A percentile compares a stretch with the other conserved stretches of the same genome.
phyloP scores from a whole-genome alignment of 2,329 filamentous ascomycete species.

The Diaporthe sp. region DNA sequence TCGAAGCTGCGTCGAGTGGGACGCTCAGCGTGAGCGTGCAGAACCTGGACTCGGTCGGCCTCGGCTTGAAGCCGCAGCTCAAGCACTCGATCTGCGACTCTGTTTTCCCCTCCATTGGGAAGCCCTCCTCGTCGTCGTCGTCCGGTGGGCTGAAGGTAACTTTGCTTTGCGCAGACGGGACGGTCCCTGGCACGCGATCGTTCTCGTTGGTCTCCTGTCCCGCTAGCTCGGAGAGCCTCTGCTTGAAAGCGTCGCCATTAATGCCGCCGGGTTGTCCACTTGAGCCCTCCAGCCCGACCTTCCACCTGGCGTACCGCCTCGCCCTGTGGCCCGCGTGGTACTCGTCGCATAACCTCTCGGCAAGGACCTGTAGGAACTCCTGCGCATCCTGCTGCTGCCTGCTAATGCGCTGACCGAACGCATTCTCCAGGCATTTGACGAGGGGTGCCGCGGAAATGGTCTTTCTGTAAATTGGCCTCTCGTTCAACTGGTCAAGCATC shows the following conservation, averaged over 20 bases:
- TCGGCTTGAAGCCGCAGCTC: conserved; percentile 89
- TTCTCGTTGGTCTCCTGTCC: conserved; percentile 32
- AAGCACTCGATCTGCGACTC: conserved; percentile 97
- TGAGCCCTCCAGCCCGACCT: conserved; percentile 37
- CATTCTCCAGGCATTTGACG: conserved; percentile 82
- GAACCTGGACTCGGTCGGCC: conserved; percentile 84
- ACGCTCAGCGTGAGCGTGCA: conserved; percentile 94
- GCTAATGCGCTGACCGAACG: conserved; percentile 91
- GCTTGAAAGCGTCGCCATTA: conserved; percentile 43
- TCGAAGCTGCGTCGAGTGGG: conserved; percentile 79
- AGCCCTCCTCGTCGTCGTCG: conserved; percentile 72
- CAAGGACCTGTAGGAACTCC: conserved; percentile 94
- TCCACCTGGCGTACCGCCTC: conserved; percentile 64
- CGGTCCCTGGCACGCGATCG: conserved; percentile 35
- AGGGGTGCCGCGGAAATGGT: conserved; percentile 90
- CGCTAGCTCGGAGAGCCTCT: conserved; percentile 45
- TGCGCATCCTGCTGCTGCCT: conserved; percentile 97
- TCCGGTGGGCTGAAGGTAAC: conserved; percentile 38
- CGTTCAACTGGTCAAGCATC: conserved; percentile 91
- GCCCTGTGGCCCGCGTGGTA: conserved; percentile 87
- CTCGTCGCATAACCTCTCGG: conserved; percentile 92
- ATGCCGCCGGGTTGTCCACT: conserved; percentile 36
- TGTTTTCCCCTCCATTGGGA: conserved; percentile 90
- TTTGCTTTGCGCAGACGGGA: conserved; percentile 33
- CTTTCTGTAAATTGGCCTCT: conserved; percentile 92